These are phyloP conservation scores for Debaryomycetaceae sp. DNA, from an alignment of 1,139 yeast species.

Conservation along the genomic window DNA sequence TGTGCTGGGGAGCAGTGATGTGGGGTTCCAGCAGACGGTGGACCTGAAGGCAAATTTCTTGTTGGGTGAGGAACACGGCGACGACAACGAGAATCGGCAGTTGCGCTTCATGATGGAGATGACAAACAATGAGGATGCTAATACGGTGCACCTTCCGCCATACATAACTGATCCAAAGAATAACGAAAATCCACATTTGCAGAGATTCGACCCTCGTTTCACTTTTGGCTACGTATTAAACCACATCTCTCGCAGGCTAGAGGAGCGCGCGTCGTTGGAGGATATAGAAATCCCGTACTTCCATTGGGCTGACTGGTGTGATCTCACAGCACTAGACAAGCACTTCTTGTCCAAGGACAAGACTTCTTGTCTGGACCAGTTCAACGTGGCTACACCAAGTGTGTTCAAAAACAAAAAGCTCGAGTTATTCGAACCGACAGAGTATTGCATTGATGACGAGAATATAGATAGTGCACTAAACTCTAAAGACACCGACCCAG, in stretches of 20 bases:
- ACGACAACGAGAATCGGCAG: slow-evolving; percentile 1
- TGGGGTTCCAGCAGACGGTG: not conserved
- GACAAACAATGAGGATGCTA: slow-evolving; percentile 4
- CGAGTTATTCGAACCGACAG: slow-evolving; percentile 15
- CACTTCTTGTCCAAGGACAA: slow-evolving; percentile 15
- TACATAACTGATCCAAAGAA: slow-evolving; percentile 9
- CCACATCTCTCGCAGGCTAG: slow-evolving; percentile 11
- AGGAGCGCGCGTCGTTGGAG: slow-evolving; percentile 2
- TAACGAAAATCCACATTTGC: slow-evolving; percentile 12
- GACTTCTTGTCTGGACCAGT: slow-evolving; percentile 15
- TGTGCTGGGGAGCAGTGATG: not conserved
- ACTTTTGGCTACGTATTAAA: slow-evolving; percentile 25
- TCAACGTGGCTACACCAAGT: slow-evolving; percentile 18
- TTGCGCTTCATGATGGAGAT: slow-evolving; percentile 7
- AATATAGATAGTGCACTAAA: slow-evolving; percentile 13
- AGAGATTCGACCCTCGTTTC: slow-evolving; percentile 31
- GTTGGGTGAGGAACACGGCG: not conserved
- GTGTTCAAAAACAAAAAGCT: slow-evolving; percentile 12
- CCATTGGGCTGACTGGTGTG: slow-evolving; percentile 38
- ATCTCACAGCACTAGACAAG: slow-evolving; percentile 23
- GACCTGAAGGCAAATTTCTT: not conserved
- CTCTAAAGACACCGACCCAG: slow-evolving; percentile 5
- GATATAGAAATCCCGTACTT: slow-evolving; percentile 21
- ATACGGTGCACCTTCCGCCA: slow-evolving; percentile 9
- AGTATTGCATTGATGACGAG: slow-evolving; percentile 28